A percentile compares a stretch with the other conserved stretches of the same genome.
Evolutionary conservation across 2,329 filamentous ascomycete species (phyloP).

Genomic region (Paracoccidioides brasiliensis): DNA sequence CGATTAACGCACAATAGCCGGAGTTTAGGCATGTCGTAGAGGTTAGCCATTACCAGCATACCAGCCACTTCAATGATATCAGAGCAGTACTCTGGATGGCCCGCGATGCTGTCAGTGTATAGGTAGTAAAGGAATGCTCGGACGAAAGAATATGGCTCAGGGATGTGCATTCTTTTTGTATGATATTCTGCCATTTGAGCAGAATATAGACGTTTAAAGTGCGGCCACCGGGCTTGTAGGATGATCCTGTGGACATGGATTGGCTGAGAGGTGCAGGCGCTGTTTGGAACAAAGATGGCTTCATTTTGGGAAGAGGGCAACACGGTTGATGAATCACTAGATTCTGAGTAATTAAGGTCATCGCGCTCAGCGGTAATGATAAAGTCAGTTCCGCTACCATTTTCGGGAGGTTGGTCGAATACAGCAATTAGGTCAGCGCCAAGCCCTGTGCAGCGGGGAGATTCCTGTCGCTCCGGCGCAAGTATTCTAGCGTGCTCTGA

Average conservation of each 20-base stretch:
- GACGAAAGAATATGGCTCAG: conserved; percentile 87
- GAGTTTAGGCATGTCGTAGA: conserved; percentile 92
- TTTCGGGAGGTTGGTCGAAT: conserved; percentile 76
- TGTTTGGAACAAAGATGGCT: conserved; percentile 23
- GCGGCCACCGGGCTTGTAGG: conserved; percentile 87
- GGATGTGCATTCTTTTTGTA: conserved; percentile 93
- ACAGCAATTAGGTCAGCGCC: conserved; percentile 74
- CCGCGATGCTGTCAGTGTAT: conserved; percentile 79
- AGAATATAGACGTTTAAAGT: conserved; percentile 83
- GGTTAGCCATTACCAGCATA: conserved; percentile 91
- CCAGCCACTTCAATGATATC: conserved; percentile 75
- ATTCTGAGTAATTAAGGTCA: conserved; percentile 42
- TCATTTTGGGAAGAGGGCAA: conserved; percentile 18
- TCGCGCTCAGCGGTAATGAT: conserved; percentile 78
- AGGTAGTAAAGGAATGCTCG: conserved; percentile 92
- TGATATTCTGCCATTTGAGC: conserved; percentile 97
- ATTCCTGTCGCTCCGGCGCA: conserved; percentile 41
- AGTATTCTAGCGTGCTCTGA: conserved; percentile 35
- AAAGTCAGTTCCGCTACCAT: conserved; percentile 80
- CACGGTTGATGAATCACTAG: conserved; percentile 48
- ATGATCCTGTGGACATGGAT: conserved; percentile 96
- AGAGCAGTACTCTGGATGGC: conserved; percentile 46
- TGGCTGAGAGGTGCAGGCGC: conserved; percentile 52
- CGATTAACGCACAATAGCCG: conserved; percentile 84
- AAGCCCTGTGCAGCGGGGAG: conserved; percentile 47